Conservation (phyloP, 75 land plant species). For the Isoetes taiwanensis region DNA sequence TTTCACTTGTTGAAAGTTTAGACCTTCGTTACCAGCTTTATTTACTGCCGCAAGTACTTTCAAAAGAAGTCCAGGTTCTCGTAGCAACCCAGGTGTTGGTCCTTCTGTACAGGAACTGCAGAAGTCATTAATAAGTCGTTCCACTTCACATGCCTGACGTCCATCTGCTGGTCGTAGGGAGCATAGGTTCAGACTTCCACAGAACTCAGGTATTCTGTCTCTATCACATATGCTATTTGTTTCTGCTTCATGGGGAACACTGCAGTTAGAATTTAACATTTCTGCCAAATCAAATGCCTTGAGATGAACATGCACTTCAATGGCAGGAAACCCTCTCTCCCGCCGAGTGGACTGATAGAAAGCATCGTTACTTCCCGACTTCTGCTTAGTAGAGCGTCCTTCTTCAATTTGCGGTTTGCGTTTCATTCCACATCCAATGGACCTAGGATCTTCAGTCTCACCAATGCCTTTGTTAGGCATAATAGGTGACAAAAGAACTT, state of each 20-base stretch:
- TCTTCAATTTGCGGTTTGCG: conserved; percentile 27
- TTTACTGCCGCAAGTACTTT: conserved; percentile 33
- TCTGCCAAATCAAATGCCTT: neutral
- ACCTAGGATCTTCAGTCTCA: conserved; percentile 49
- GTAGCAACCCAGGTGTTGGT: neutral
- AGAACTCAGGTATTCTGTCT: too few species aligned
- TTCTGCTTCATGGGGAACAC: too few species aligned
- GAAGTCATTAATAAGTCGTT: too few species aligned
- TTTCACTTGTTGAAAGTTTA: conserved; percentile 45
- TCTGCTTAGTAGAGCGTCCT: conserved; percentile 23
- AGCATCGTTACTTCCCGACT: conserved; percentile 33
- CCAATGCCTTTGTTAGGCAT: conserved; percentile 78
- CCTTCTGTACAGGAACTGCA: too few species aligned
- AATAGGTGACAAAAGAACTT: conserved; percentile 39
- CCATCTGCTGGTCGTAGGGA: too few species aligned
- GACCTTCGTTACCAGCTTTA: conserved; percentile 74
- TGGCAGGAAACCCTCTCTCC: conserved; percentile 94
- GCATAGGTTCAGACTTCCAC: too few species aligned
- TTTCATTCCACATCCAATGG: conserved; percentile 27
- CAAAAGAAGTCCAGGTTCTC: conserved; percentile 14
- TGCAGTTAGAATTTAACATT: neutral
- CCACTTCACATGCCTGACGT: too few species aligned
- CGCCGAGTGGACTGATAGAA: conserved; percentile 32
- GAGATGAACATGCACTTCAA: conserved; percentile 33
- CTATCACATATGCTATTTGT: too few species aligned